Base-by-base conservation (phyloP, 345 rosid species). In the Firmiana major region DNA sequence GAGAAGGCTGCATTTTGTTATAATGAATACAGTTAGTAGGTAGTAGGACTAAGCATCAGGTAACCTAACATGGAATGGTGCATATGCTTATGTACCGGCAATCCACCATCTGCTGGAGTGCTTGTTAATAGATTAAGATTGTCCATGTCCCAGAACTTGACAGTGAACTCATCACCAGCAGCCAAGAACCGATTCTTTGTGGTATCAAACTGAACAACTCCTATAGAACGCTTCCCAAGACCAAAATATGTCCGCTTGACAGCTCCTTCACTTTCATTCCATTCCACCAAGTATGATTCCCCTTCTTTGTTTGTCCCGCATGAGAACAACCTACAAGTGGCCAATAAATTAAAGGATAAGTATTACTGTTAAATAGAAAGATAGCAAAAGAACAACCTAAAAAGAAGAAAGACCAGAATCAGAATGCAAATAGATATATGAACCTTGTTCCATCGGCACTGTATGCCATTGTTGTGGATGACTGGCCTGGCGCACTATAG, bases 101-200 rank as follows among this genome's bases (percentile, higher is more conserved):
- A 79, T 83, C 97, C 98, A 81, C 95, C 95, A 43, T 92, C 94
- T 73, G 97, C 97, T 77, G 89, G 89, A 64, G 82, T 85, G 76
- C 88, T 90, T 13, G 94, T 84, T 83, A 92, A 80, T 28, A 77
- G 62, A 75, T 85, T 89, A 70, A 73, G n/a, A 83, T 77, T 88
- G 78, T 92, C 95, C 95, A 90, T 90, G 75, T 94, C 95, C 97
- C 98, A 94, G 59, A 92, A 83, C 83, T 94, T 94, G 80, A 94
- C 83, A 76, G 75, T 81, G 75, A 78, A 89, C 79, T 94, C 97
- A 71, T 94, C 98, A 78, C 97, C 95, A 82, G 90, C 95, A 80
- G 92, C 97, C 88, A 94, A 86, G 77, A 89, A 90, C 77, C 87
- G 84, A 78, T 88, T 94, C 85, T 88, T 90, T 34, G 91, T 92